phyloP scores from a whole-genome alignment of 129 eudicot genomes.

The Chrysanthemum lavandulifolium region DNA sequence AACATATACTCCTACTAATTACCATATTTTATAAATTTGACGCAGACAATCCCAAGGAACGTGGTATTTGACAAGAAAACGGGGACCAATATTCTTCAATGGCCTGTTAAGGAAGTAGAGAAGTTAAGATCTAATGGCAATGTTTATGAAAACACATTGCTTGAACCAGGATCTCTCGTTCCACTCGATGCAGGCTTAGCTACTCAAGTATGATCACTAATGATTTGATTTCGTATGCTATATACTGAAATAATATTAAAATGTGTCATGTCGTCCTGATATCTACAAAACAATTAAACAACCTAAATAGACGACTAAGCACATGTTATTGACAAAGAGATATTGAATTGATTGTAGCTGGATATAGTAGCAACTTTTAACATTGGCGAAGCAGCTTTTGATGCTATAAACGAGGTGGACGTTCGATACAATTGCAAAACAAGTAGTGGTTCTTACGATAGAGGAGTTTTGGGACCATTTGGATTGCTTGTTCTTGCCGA shows the following conservation, averaged over 20 bases:
- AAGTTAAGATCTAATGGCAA: slow-evolving; percentile 34
- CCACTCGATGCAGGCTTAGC: slow-evolving; percentile 46
- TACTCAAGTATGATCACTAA: slow-evolving; percentile 43
- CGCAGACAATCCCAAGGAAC: slow-evolving; percentile 63
- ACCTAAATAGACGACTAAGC: neutral
- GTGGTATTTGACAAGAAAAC: slow-evolving; percentile 62
- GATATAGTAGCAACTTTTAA: slow-evolving; percentile 57
- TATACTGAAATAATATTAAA: too few relatives aligned
- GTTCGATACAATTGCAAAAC: slow-evolving; percentile 53
- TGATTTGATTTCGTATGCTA: neutral
- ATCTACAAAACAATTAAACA: neutral
- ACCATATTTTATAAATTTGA: neutral
- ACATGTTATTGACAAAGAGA: neutral
- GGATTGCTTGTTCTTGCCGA: slow-evolving; percentile 71
- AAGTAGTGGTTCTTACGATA: slow-evolving; percentile 49
- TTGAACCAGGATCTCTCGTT: slow-evolving; percentile 61
- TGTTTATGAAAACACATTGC: slow-evolving; percentile 28
- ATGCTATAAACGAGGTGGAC: slow-evolving; percentile 32
- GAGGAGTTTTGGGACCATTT: slow-evolving; percentile 70
- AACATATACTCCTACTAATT: too few relatives aligned
- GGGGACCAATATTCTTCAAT: slow-evolving; percentile 54
- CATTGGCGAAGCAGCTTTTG: slow-evolving; percentile 34
- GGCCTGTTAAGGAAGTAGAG: slow-evolving; percentile 74
- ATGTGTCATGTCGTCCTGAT: neutral
- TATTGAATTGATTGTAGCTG: slow-evolving; percentile 33